Evolutionary conservation across 2,329 filamentous ascomycete genomes (phyloP), one percentile per base, ranked within the genome.

Genomic region (Dendrostoma leiphaemia): DNA sequence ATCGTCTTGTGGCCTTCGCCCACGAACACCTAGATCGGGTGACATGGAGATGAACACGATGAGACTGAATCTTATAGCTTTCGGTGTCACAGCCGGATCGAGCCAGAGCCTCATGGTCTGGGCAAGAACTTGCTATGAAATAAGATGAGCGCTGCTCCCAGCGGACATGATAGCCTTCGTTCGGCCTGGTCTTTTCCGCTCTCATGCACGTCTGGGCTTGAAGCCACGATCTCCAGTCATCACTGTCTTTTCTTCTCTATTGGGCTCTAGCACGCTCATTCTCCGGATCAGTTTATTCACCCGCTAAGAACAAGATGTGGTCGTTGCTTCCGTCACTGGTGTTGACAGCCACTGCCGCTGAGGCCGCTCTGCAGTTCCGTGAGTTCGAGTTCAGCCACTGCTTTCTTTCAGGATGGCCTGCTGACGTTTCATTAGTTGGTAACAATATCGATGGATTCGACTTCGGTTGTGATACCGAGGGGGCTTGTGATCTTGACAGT

Each of bases 361-460:
- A 40, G 17, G 37, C 15, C 9, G 37, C 37, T 17, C 37, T 40
- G 4, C 37, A 40, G 15, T 40, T 40, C 17, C 37, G 37, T 40
- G 23, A 5, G 37, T 40, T 3, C 17, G 23, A 17, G 13, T 19
- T 12, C 15, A 40, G 6, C 5, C 37, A 40, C n/a, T 10, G n/a
- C 13, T 21, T 13, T 4, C 37, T 17, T 21, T 21, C 37, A 6
- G 37, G 37, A 5, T 8, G 6, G 4, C 4, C 6, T n/a, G 37
- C 31, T 57, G 21, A 46, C 46, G 38, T 17, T 10, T 19, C 28
- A n/a, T 21, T 6, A 61, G 60, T 59, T 19, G 71, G 71, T 48
- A 63, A 71, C 34, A 75, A 75, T 59, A 74, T 78, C 51, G 70
- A 74, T 6, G 76, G 76, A 4, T 76, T 75, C 52, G 75, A 79